Evolutionary conservation across 345 rosid species (phyloP), one percentile per base, ranked within the genome.

Genomic region (Hibiscus trionum): DNA sequence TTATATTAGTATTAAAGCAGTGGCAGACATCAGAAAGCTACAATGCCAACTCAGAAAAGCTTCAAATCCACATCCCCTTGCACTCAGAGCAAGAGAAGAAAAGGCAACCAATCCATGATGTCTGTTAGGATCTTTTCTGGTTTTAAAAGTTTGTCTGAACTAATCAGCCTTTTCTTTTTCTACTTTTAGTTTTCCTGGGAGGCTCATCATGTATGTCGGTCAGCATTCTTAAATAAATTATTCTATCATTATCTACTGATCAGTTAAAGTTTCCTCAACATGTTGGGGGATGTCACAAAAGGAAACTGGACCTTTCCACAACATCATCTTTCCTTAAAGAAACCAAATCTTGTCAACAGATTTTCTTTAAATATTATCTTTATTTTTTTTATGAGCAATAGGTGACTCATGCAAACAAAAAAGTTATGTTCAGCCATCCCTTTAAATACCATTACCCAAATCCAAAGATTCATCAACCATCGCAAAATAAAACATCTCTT

Each of bases 1-100:
- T 75, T 68, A 56, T 44, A 59, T 60, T 69, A 69, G 61, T 50
- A 74, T 11, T 16, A 69, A 76, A 75, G 70, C 52, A 78, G 71
- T 46, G 53, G 58, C 17, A 73, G 31, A 71, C 83, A 66, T 86
- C 86, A 83, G 49, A 86, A 86, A 81, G 47, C 47, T 44, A 11
- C 14, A 44, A 44, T 44, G 47, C 47, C 93, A 82, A 49, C 84
- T 88, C 82, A 80, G 74, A 84, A 85, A 86, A 77, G 79, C 33
- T 70, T 66, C 33, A 69, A 39, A 50, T 65, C 78, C 87, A 81
- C 79, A 26, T 46, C 56, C 71, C 49, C 71, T 56, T 9, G 31
- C 63, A 56, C 17, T 73, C 75, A 14, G 29, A n/a, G 14, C 5
- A 27, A 15, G 8, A 27, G 26, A 59, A 55, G 57, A 27, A 61